These are phyloP conservation scores for Cystofilobasidium macerans DNA, from an alignment of 768 basidiomycete genomes.

Conservation along the genomic window DNA sequence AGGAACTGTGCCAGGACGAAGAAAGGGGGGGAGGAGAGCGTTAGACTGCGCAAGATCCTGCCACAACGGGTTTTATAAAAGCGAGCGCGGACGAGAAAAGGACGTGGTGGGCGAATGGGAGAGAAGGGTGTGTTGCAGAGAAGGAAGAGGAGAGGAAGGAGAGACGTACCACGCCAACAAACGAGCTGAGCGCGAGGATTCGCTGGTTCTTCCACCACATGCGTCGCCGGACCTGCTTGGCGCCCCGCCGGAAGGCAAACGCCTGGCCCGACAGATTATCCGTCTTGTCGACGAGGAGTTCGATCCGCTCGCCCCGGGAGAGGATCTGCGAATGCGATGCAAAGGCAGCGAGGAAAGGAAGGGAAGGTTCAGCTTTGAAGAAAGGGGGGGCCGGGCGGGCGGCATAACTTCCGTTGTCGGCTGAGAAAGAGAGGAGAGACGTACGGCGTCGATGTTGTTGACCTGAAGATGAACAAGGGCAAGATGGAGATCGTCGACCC, in stretches of 20 bases:
- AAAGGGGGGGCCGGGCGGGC: too few species aligned
- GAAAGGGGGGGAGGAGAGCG: not conserved
- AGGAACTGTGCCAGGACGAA: slow-evolving; percentile 45
- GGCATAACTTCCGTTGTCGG: too few species aligned
- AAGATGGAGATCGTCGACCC: too few species aligned
- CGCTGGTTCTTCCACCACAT: slow-evolving; percentile 42
- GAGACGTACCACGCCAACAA: slow-evolving; percentile 45
- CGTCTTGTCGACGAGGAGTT: slow-evolving; percentile 92
- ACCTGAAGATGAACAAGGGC: slow-evolving; percentile 40
- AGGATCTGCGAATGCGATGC: slow-evolving; percentile 53
- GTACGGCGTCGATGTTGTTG: slow-evolving; percentile 68
- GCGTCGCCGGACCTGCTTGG: slow-evolving; percentile 58
- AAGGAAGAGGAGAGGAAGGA: slow-evolving; percentile 30
- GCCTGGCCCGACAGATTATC: slow-evolving; percentile 90
- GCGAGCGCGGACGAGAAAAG: not conserved
- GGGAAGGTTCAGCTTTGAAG: not conserved
- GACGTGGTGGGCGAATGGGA: slow-evolving; percentile 17
- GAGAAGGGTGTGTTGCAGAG: slow-evolving; percentile 45
- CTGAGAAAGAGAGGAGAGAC: not conserved
- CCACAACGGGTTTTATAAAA: slow-evolving; percentile 26
- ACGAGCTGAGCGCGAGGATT: slow-evolving; percentile 47
- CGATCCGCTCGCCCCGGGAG: slow-evolving; percentile 85
- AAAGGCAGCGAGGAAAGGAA: not conserved
- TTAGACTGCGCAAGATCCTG: too few species aligned
- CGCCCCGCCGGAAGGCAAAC: slow-evolving; percentile 81